A percentile compares a stretch with the other conserved stretches of the same genome.
phyloP scores from a whole-genome alignment of 192 early-diverging fungal species.

The Jimgerdemannia lactiflua region DNA sequence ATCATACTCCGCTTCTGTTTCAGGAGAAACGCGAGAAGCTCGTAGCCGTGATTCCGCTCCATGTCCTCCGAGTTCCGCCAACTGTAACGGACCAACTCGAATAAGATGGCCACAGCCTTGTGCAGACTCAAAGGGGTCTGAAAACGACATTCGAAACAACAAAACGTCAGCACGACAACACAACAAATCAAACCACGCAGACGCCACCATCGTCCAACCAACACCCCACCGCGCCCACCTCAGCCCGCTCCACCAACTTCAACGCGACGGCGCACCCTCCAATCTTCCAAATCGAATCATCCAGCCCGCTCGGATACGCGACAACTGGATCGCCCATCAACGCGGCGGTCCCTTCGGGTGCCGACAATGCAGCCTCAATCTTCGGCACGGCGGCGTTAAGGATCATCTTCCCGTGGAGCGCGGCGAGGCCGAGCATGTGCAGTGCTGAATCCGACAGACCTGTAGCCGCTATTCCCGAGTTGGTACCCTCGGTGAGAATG shows the following conservation, averaged over 20 bases:
- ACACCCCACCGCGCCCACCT: constrained; percentile 33
- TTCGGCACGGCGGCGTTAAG: constrained; percentile 57
- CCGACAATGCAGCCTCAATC: constrained; percentile 43
- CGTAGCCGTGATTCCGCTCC: constrained; percentile 65
- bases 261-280: constrained; percentile 65
- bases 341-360: constrained; percentile 34
- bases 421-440: constrained; percentile 16
- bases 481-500: constrained; percentile 33
- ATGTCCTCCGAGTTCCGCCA: constrained; percentile 75
- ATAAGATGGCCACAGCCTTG: constrained; percentile 51
- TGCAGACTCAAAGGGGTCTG: constrained; percentile 41
- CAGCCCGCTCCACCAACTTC: constrained; percentile 54
- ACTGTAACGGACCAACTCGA: constrained; percentile 56
- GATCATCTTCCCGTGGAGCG: constrained; percentile 17
- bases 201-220: too few species aligned
- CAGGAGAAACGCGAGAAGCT: constrained; percentile 58
- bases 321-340: constrained; percentile 53
- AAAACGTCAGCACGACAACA: too few species aligned
- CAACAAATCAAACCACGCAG: too few species aligned
- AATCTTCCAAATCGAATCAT: constrained; percentile 70
- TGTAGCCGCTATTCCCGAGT: constrained; percentile 21
- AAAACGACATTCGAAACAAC: not conserved
- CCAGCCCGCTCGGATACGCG: constrained; percentile 53
- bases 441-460: constrained; percentile 32
- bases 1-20: constrained; percentile 63